Evolutionary conservation across 2,329 filamentous ascomycete genomes (phyloP), one percentile per base, ranked within the genome.

Genomic region (Onygena corvina): DNA sequence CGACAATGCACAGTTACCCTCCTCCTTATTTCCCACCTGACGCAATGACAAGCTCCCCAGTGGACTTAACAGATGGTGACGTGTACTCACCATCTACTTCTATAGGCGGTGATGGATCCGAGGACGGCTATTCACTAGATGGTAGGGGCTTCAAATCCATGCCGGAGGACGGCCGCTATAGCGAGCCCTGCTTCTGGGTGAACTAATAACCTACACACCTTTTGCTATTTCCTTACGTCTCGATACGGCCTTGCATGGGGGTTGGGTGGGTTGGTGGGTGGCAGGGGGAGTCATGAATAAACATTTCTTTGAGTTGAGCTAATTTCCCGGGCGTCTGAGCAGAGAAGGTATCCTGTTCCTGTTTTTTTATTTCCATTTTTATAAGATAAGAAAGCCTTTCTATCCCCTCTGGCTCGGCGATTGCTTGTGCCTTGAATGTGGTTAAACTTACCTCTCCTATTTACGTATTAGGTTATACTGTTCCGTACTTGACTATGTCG

Each of bases 81-180:
- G 44, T 53, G 27, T 54, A 54, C 29, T 54, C 52, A 18, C 38
- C 38, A 30, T 52, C 47, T 36, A 47, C 50, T 8, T 54, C 53
- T 27, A 47, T 38, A 16, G 50, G 53, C 23, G 51, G 50, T 7
- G 51, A 52, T 11, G 51, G 46, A 33, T 52, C 53, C 18, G 54
- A 56, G 46, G 51, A 56, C 42, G 46, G 47, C 30, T 53, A 45
- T 47, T 50, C 54, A 38, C 38, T 53, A 27, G 49, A 52, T 36
- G 51, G 51, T 6, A 48, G 45, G 30, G 46, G 38, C 5, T 52
- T 53, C 14, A 50, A 50, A 42, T 38, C 50, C 35, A 52, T 52
- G 45, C 33, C 51, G 20, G 48, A 49, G 16, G 46, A 33, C 18
- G 44, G 25, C 40, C 52, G 49, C 40, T 53, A 50, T 31, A 50